Conservation (phyloP, 2,329 filamentous ascomycete genomes). For the Phyllachora maydis region DNA sequence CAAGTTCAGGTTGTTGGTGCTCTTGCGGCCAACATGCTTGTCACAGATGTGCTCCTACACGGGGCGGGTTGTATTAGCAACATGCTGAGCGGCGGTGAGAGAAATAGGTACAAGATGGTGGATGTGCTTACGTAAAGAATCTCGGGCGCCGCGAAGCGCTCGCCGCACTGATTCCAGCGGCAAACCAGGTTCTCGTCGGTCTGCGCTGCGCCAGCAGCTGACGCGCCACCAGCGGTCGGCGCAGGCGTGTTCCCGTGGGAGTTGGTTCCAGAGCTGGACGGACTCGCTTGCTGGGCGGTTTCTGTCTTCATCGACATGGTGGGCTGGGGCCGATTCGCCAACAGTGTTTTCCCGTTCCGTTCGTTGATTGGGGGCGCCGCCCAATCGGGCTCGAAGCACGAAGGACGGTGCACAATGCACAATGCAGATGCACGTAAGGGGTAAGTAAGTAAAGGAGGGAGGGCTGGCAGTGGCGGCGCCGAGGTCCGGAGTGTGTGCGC, state of each 20-base stretch:
- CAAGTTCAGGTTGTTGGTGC: slow-evolving; percentile 94
- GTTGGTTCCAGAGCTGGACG: slow-evolving; percentile 17
- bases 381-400: too few species aligned
- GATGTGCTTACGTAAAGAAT: slow-evolving; percentile 32
- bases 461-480: too few species aligned
- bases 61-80: slow-evolving; percentile 2
- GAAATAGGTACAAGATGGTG: background rate
- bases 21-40: slow-evolving; percentile 94
- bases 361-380: too few species aligned
- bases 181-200: slow-evolving; percentile 38
- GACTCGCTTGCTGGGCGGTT: too few species aligned
- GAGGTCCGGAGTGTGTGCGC: too few species aligned
- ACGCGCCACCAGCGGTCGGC: slow-evolving; percentile 15
- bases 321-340: too few species aligned
- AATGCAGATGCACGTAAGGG: too few species aligned
- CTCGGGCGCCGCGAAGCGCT: slow-evolving; percentile 36
- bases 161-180: slow-evolving; percentile 36
- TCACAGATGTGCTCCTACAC: slow-evolving; percentile 89
- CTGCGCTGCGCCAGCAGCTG: slow-evolving; percentile 4
- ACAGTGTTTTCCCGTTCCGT: too few species aligned
- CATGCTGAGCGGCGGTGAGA: background rate
- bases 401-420: too few species aligned
- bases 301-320: too few species aligned
- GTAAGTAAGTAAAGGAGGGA: too few species aligned
- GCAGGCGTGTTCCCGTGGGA: slow-evolving; percentile 32